Percentiles rank a stretch among this genome's conserved stretches.
Evolutionary conservation across 371 early-diverging fungal species (phyloP).

Genomic region (Mucor indicus): DNA sequence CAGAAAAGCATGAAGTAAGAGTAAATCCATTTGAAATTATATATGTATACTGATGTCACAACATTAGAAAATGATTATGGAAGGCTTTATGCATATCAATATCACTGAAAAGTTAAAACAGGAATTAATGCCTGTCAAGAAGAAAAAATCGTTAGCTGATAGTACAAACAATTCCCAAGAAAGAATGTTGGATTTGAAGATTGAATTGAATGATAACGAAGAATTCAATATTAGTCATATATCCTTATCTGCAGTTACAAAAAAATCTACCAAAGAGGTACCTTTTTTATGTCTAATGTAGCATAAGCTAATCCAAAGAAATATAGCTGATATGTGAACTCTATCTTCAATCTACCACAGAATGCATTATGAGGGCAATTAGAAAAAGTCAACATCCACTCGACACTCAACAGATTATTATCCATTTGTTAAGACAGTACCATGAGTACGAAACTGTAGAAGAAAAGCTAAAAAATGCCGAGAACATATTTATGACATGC

Average conservation of each 20-base stretch:
- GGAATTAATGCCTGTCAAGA: not conserved
- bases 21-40: not conserved
- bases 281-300: not conserved
- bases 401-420: slow-evolving; percentile 6
- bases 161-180: not conserved
- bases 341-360: slow-evolving; percentile 20
- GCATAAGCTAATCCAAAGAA: not conserved
- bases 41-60: not conserved
- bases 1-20: slow-evolving; percentile 3
- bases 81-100: slow-evolving; percentile 26
- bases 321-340: slow-evolving; percentile 16
- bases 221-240: slow-evolving; percentile 23
- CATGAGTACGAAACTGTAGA: not conserved
- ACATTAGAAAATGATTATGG: slow-evolving; percentile 5
- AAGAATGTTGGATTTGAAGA: not conserved
- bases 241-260: slow-evolving; percentile 16
- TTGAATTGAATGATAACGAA: slow-evolving; percentile 14
- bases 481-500: slow-evolving; percentile 11
- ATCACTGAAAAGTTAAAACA: slow-evolving; percentile 7
- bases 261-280: slow-evolving; percentile 15
- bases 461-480: slow-evolving; percentile 3
- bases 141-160: not conserved
- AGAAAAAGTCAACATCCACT: slow-evolving; percentile 11
- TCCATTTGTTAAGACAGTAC: slow-evolving; percentile 15
- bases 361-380: slow-evolving; percentile 14